Evolutionary conservation across 495 filamentous ascomycete genomes (phyloP).

Genomic region (Cudoniella acicularis): DNA sequence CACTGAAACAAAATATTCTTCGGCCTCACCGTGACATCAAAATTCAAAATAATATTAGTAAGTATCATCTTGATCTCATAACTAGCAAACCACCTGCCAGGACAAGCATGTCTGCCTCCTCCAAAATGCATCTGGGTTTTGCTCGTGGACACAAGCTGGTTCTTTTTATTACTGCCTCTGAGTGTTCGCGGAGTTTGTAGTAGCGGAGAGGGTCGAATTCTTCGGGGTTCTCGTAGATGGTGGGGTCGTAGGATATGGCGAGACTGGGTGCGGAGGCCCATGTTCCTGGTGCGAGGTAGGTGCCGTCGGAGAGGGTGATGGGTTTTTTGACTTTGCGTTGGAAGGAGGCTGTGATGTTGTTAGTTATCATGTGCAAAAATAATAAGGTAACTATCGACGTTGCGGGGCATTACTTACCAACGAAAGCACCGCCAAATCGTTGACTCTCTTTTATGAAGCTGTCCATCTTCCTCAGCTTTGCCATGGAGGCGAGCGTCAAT

Average conservation of each 20-base stretch:
- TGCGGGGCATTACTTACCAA: neutral
- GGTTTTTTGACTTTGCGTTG: slow-evolving; percentile 34
- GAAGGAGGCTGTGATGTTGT: slow-evolving; percentile 20
- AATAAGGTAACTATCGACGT: neutral
- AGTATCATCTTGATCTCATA: slow-evolving; percentile 48
- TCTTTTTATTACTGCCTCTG: slow-evolving; percentile 27
- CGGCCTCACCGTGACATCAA: slow-evolving; percentile 44
- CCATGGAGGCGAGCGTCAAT: slow-evolving; percentile 23
- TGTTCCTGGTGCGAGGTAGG: slow-evolving; percentile 34
- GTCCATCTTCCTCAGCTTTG: slow-evolving; percentile 44
- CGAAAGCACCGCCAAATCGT: slow-evolving; percentile 12
- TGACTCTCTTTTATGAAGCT: slow-evolving; percentile 50
- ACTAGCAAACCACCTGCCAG: slow-evolving; percentile 52
- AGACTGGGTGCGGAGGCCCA: slow-evolving; percentile 27
- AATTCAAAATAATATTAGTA: slow-evolving; percentile 37
- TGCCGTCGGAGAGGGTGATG: slow-evolving; percentile 40
- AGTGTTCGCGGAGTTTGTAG: slow-evolving; percentile 38
- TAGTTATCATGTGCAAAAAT: slow-evolving; percentile 28
- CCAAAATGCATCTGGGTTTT: slow-evolving; percentile 47
- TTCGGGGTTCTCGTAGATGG: slow-evolving; percentile 22
- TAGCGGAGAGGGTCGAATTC: slow-evolving; percentile 54
- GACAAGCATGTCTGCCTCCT: slow-evolving; percentile 49
- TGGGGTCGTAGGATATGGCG: slow-evolving; percentile 14
- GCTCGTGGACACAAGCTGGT: slow-evolving; percentile 42
- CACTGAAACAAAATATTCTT: slow-evolving; percentile 27